Evolutionary conservation across 371 early-diverging fungal species (phyloP).

Genomic region (Capillidium rhysosporum): DNA sequence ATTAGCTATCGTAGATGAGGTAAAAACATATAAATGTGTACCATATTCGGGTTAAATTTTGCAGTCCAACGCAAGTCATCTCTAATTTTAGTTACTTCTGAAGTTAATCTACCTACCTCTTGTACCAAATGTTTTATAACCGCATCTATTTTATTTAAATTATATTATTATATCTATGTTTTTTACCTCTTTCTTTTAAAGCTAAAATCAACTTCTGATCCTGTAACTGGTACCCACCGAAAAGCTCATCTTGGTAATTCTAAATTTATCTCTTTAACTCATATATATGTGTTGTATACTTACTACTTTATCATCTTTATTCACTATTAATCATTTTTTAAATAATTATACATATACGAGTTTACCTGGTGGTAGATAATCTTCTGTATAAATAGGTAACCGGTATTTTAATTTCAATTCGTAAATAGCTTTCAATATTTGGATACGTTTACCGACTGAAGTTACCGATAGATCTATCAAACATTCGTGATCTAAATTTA

Average conservation of each 20-base stretch:
- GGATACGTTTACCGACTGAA: background rate
- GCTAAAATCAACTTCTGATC: conserved; percentile 31
- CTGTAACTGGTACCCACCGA: conserved; percentile 10
- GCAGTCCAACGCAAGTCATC: conserved; percentile 19
- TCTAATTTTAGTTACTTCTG: conserved; percentile 23
- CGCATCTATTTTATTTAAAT: conserved; percentile 14
- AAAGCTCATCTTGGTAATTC: conserved; percentile 7
- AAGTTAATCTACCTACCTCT: conserved; percentile 24
- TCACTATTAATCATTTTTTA: background rate
- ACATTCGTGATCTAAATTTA: background rate
- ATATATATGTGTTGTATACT: background rate
- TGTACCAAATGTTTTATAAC: conserved; percentile 22
- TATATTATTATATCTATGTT: background rate
- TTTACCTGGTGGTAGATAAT: conserved; percentile 68
- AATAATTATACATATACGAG: background rate
- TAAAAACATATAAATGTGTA: too few species aligned
- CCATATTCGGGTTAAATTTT: conserved; percentile 33
- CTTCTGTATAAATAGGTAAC: conserved; percentile 59
- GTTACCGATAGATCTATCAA: background rate
- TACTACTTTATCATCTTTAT: conserved; percentile 1
- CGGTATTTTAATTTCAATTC: conserved; percentile 19
- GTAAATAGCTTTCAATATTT: background rate
- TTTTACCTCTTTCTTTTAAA: conserved; percentile 30
- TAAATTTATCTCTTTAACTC: background rate
- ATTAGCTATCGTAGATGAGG: too few species aligned